A percentile compares a stretch with the other conserved stretches of the same genome.
phyloP scores from a whole-genome alignment of 805 yeast genomes.

The Wickerhamiella cacticola region DNA sequence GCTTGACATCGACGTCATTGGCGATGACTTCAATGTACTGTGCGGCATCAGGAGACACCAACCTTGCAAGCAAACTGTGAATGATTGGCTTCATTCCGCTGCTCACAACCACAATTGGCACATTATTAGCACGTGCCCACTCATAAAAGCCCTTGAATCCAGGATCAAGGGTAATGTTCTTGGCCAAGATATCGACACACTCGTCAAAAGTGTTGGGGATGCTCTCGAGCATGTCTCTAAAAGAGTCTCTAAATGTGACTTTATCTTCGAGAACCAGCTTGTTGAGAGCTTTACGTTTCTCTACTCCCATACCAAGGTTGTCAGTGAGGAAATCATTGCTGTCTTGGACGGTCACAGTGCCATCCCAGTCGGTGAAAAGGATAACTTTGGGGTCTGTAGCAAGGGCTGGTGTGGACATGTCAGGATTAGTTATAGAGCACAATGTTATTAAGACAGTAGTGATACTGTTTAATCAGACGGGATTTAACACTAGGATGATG shows the following conservation, averaged over 20 bases:
- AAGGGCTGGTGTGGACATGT: slow-evolving; percentile 23
- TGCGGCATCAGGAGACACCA: slow-evolving; percentile 68
- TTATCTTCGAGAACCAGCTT: slow-evolving; percentile 58
- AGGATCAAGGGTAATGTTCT: slow-evolving; percentile 68
- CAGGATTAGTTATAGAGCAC: not conserved
- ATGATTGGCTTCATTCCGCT: slow-evolving; percentile 93
- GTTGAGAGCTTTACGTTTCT: slow-evolving; percentile 53
- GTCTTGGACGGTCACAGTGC: slow-evolving; percentile 91
- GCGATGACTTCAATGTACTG: slow-evolving; percentile 67
- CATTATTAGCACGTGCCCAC: slow-evolving; percentile 59
- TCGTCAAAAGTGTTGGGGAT: slow-evolving; percentile 63
- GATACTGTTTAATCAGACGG: no score
- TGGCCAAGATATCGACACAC: slow-evolving; percentile 56
- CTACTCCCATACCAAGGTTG: slow-evolving; percentile 71
- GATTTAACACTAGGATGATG: not conserved
- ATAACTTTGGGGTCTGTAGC: slow-evolving; percentile 45
- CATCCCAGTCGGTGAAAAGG: slow-evolving; percentile 96
- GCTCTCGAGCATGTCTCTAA: slow-evolving; percentile 72
- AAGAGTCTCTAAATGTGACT: slow-evolving; percentile 60
- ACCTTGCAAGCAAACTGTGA: slow-evolving; percentile 54
- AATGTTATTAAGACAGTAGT: no score
- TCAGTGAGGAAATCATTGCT: slow-evolving; percentile 89
- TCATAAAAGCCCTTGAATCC: slow-evolving; percentile 74
- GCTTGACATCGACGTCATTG: slow-evolving; percentile 52
- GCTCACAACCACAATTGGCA: slow-evolving; percentile 80